Conservation (phyloP, 2,329 filamentous ascomycete species). For the Pseudogymnoascus sp. region DNA sequence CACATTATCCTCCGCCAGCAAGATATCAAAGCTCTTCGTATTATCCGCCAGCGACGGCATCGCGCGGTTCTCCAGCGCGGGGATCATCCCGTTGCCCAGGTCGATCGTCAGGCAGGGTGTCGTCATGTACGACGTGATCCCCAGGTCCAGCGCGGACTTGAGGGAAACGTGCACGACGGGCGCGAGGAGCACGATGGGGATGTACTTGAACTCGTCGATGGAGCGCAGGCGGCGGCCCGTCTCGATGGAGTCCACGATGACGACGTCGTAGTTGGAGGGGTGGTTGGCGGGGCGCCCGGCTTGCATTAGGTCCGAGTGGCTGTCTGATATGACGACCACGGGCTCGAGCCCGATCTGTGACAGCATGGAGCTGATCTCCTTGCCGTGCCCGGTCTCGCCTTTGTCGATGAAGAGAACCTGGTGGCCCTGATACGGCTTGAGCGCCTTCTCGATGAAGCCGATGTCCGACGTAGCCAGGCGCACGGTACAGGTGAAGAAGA, state of each 20-base stretch:
- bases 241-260: constrained; percentile 89
- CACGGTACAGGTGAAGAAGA: constrained; percentile 93
- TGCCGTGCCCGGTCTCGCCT: constrained; percentile 67
- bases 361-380: constrained; percentile 72
- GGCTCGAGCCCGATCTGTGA: constrained; percentile 71
- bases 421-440: constrained; percentile 85
- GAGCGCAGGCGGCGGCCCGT: constrained; percentile 79
- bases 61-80: constrained; percentile 85
- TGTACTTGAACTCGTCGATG: constrained; percentile 94
- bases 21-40: constrained; percentile 88
- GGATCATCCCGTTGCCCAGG: constrained; percentile 90
- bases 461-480: constrained; percentile 75
- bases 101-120: constrained; percentile 92
- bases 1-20: constrained; percentile 92
- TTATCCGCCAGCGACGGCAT: constrained; percentile 88
- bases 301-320: constrained; percentile 49
- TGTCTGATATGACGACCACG: constrained; percentile 74
- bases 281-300: constrained; percentile 41
- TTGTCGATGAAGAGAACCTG: constrained; percentile 94
- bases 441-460: constrained; percentile 68
- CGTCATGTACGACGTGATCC: constrained; percentile 99
- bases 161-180: constrained; percentile 84
- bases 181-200: constrained; percentile 86
- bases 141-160: constrained; percentile 87
- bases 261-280: constrained; percentile 68